Evolutionary conservation across 768 basidiomycete genomes (phyloP).

Genomic region (Rhizopogon roseolus): DNA sequence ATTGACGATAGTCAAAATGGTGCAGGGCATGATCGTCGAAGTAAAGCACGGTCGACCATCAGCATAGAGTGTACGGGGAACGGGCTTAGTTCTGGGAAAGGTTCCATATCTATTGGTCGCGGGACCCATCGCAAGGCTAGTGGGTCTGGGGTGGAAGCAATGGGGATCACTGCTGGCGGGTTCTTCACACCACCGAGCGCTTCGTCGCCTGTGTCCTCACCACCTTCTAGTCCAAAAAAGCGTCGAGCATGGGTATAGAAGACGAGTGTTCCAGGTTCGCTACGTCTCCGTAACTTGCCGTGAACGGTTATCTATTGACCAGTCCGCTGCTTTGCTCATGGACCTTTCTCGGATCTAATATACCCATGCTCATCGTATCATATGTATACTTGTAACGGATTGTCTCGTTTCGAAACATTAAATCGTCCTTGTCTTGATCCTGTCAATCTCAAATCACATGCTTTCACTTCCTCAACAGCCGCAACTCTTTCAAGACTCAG

Average conservation of each 20-base stretch:
- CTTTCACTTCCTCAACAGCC: too few species aligned
- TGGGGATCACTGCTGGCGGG: constrained; percentile 71
- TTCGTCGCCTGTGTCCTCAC: constrained; percentile 23
- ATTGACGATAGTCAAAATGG: constrained; percentile 25
- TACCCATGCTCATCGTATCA: background rate
- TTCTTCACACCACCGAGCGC: constrained; percentile 62
- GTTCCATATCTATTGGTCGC: constrained; percentile 63
- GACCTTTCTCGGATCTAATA: background rate
- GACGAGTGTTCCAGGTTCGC: too few species aligned
- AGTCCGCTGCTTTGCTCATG: background rate
- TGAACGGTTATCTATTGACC: background rate
- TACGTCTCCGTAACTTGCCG: too few species aligned
- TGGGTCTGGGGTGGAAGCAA: constrained; percentile 72
- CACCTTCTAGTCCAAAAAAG: background rate
- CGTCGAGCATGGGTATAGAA: background rate
- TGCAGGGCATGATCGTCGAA: constrained; percentile 26
- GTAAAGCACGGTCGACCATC: constrained; percentile 51
- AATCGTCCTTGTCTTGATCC: too few species aligned
- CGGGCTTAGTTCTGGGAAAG: constrained; percentile 33
- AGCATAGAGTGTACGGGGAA: constrained; percentile 49
- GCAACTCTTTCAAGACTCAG: too few species aligned
- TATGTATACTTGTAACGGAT: background rate
- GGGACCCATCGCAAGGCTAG: constrained; percentile 57
- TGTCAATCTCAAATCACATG: too few species aligned
- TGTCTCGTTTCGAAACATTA: too few species aligned